phyloP scores from a whole-genome alignment of 2,329 filamentous ascomycete species.

The Penicillium paneum region DNA sequence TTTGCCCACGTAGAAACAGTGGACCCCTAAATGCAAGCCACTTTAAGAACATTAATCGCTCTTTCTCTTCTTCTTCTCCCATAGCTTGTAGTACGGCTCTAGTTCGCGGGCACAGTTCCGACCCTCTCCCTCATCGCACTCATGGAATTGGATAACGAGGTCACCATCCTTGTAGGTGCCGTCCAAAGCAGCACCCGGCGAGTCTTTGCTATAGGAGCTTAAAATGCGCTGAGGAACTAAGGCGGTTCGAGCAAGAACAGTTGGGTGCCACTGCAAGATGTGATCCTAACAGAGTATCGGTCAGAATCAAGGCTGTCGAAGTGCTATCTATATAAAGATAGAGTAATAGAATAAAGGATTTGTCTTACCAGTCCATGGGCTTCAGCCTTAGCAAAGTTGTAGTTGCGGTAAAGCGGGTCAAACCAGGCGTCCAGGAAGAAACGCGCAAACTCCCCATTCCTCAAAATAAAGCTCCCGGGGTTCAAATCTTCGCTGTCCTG shows the following conservation, averaged over 20 bases:
- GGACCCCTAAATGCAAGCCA: not conserved
- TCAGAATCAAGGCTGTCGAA: constrained; percentile 25
- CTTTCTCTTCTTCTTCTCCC: constrained; percentile 35
- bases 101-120: constrained; percentile 72
- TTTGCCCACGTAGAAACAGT: not conserved
- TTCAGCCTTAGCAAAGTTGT: constrained; percentile 96
- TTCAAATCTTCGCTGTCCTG: constrained; percentile 80
- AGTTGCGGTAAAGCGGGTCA: constrained; percentile 86
- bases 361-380: constrained; percentile 75
- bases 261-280: constrained; percentile 94
- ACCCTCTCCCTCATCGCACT: constrained; percentile 56
- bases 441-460: constrained; percentile 83
- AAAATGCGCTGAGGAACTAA: constrained; percentile 81
- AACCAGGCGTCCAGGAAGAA: constrained; percentile 96
- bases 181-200: constrained; percentile 43
- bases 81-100: constrained; percentile 49
- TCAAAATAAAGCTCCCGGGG: constrained; percentile 72
- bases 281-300: constrained; percentile 60
- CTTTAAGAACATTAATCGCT: constrained; percentile 6
- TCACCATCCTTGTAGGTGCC: constrained; percentile 77
- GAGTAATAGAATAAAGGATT: not conserved
- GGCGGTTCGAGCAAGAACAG: constrained; percentile 83
- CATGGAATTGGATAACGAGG: constrained; percentile 73
- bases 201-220: constrained; percentile 68
- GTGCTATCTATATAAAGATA: not conserved